phyloP scores from a whole-genome alignment of 345 rosid species.

The Dipteronia dyeriana region DNA sequence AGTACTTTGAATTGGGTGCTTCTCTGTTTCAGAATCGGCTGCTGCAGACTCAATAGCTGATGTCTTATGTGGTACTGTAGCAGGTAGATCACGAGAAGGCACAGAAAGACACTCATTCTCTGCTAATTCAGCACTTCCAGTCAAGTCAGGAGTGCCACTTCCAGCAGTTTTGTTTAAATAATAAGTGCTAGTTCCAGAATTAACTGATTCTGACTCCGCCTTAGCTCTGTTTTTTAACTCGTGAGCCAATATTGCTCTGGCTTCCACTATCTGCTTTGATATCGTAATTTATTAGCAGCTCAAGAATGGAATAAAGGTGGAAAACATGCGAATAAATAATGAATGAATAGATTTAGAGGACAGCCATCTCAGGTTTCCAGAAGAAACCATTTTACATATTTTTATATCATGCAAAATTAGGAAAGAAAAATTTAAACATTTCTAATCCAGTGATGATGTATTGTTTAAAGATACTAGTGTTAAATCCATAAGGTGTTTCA shows the following conservation, averaged over 20 bases:
- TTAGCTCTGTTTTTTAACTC: constrained; percentile 44
- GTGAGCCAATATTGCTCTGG: constrained; percentile 71
- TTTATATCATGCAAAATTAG: neutral
- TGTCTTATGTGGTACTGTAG: constrained; percentile 41
- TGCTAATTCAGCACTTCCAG: constrained; percentile 29
- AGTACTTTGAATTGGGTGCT: constrained; percentile 49
- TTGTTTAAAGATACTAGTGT: constrained; percentile 1
- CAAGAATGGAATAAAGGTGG: neutral
- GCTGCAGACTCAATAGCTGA: constrained; percentile 40
- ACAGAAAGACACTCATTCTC: constrained; percentile 40
- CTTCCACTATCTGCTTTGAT: constrained; percentile 69
- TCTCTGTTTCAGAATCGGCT: constrained; percentile 47
- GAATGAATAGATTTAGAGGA: neutral
- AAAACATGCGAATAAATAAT: neutral
- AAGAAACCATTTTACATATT: neutral
- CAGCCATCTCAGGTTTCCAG: constrained; percentile 2
- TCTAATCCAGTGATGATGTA: neutral
- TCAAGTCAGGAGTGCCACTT: constrained; percentile 22
- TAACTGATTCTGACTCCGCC: constrained; percentile 26
- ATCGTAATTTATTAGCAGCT: neutral
- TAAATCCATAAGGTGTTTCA: neutral
- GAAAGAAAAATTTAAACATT: neutral
- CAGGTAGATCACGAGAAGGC: constrained; percentile 43
- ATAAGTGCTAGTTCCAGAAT: constrained; percentile 25
- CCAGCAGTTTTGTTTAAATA: constrained; percentile 27